Evolutionary conservation across 306 rosid species (phyloP), one percentile per base, ranked within the genome.

Genomic region (Sesbania bispinosa): DNA sequence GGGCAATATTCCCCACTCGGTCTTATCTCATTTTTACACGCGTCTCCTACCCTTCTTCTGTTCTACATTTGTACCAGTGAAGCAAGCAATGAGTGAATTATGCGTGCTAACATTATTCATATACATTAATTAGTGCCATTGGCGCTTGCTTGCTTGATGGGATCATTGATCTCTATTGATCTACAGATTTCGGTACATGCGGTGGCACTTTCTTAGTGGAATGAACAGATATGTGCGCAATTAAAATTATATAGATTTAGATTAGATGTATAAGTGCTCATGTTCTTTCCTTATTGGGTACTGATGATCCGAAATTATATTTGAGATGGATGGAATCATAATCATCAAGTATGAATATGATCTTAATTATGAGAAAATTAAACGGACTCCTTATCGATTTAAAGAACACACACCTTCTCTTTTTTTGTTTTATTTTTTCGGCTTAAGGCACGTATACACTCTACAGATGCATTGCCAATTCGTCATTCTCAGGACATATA

Each of bases 1-100:
- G 67, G 36, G 23, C 77, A 63, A 33, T 54, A 71, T 63, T 55
- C 50, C 68, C 75, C 63, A 43, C 73, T 46, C 1, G 4, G 6
- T 55, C 42, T 13, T 54, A 23, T 54, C 62, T 41, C 42, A 4
- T 15, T 59, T 61, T 39, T 13, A 61, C n/a, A 61, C 81, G 61
- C 77, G 27, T n/a, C n/a, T n/a, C n/a, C n/a, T n/a, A n/a, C n/a
- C n/a, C 26, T 47, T 13, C 15, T 41, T 36, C 33, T 35, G 16
- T 35, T 42, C 33, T n/a, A n/a, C n/a, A n/a, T n/a, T n/a, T n/a
- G n/a, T 13, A 42, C n/a, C 51, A 69, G 4, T 23, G 3, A n/a
- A n/a, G n/a, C n/a, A 21, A 51, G 30, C 21, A 29, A 48, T 67
- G 20, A 18, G 47, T 32, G 46, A 47, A 54, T n/a, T n/a, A 26